A percentile compares a stretch with the other conserved stretches of the same genome.
Evolutionary conservation across 1,284 basidiomycete species (phyloP).

Genomic region (Moesziomyces aphidis): DNA sequence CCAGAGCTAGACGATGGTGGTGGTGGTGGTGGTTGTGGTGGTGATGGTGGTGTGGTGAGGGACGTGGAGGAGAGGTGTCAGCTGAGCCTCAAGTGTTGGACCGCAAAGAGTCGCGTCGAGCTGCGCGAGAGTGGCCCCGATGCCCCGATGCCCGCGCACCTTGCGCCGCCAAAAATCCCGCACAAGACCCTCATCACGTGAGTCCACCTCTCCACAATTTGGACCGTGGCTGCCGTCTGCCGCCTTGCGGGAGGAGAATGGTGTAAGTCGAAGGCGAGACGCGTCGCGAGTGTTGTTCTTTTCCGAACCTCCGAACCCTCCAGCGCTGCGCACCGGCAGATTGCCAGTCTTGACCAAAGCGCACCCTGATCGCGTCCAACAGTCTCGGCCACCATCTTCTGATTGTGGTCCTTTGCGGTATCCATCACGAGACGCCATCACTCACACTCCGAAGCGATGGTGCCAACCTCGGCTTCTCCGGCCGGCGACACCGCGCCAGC

Average conservation of each 20-base stretch:
- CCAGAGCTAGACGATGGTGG: background rate
- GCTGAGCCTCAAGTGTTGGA: background rate
- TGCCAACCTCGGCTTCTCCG: background rate
- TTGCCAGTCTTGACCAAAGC: background rate
- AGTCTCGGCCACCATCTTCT: slow-evolving; percentile 17
- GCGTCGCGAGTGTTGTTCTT: slow-evolving; percentile 49
- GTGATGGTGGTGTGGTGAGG: background rate
- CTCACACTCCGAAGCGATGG: background rate
- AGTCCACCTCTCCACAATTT: background rate
- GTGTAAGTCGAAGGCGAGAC: slow-evolving; percentile 5
- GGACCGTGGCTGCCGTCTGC: background rate
- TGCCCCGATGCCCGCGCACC: background rate
- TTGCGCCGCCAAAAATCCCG: no score
- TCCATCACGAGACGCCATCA: slow-evolving; percentile 1
- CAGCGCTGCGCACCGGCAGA: no score
- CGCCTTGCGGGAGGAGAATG: background rate
- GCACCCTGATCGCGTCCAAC: slow-evolving; percentile 5
- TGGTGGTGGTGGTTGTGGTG: no score
- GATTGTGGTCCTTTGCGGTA: background rate
- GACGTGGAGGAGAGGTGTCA: background rate
- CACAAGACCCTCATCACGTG: slow-evolving; percentile 19
- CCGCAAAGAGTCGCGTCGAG: background rate
- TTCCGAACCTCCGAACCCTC: background rate
- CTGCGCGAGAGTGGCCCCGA: background rate
- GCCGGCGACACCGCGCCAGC: background rate